Conservation (phyloP, 2,329 filamentous ascomycete genomes). For the Aspergillus quadricinctus region DNA sequence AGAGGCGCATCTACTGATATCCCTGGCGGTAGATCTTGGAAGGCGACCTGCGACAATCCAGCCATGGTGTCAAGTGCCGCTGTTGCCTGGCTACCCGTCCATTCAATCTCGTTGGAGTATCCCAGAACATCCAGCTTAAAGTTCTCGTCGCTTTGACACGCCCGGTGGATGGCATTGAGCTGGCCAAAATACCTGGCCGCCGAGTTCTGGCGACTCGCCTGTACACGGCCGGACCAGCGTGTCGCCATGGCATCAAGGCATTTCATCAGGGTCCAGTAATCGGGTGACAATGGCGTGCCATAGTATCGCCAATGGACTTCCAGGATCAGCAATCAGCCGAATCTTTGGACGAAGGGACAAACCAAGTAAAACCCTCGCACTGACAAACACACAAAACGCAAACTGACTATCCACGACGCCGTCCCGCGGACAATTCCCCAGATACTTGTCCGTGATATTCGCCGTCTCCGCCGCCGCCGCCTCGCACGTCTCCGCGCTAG, state of each 20-base stretch:
- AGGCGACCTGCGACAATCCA: neutral
- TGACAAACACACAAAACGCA: conserved; percentile 45
- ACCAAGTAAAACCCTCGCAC: conserved; percentile 25
- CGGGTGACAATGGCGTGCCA: conserved; percentile 12
- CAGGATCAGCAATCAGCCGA: neutral
- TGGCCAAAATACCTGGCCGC: conserved; percentile 6
- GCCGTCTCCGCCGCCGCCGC: conserved; percentile 45
- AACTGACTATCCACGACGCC: conserved; percentile 34
- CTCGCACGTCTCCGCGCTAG: conserved; percentile 48
- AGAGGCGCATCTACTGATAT: neutral
- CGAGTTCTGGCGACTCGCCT: neutral
- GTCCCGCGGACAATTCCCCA: conserved; percentile 31
- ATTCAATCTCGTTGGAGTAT: conserved; percentile 9
- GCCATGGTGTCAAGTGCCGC: no score
- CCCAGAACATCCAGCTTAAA: conserved; percentile 6
- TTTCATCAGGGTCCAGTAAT: conserved; percentile 20
- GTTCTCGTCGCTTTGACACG: conserved; percentile 1
- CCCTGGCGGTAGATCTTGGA: neutral
- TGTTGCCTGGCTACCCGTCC: neutral
- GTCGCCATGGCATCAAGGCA: conserved; percentile 20
- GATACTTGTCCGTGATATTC: conserved; percentile 45
- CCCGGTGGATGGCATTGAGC: neutral
- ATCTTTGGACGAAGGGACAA: neutral
- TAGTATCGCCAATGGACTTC: conserved; percentile 21
- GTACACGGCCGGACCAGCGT: conserved; percentile 9